Evolutionary conservation across 2,329 filamentous ascomycete genomes (phyloP).

Genomic region (Fusarium sp.): DNA sequence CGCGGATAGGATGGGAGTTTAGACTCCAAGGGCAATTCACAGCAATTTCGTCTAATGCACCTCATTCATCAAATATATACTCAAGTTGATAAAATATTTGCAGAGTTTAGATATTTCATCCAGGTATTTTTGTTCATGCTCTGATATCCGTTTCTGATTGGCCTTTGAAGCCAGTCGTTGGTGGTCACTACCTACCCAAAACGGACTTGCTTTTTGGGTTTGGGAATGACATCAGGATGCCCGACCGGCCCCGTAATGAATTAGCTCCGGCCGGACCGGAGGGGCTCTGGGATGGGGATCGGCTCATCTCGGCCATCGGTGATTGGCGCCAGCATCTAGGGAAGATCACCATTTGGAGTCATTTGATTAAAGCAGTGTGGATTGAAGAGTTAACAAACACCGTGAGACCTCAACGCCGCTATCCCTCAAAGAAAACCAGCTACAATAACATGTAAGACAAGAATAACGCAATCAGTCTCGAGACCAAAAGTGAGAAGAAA

Average conservation of each 20-base stretch:
- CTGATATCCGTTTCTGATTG: too few species aligned
- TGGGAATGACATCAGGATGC: constrained; percentile 17
- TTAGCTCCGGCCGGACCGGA: constrained; percentile 33
- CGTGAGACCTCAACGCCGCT: constrained; percentile 36
- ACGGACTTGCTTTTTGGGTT: constrained; percentile 2
- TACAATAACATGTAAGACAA: constrained; percentile 11
- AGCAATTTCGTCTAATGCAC: too few species aligned
- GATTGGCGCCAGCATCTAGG: constrained; percentile 18
- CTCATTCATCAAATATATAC: too few species aligned
- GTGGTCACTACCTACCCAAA: not conserved
- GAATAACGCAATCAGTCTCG: constrained; percentile 19
- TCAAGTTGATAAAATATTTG: too few species aligned
- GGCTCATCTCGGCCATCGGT: constrained; percentile 29
- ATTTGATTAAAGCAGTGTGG: constrained; percentile 26
- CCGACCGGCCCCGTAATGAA: constrained; percentile 21
- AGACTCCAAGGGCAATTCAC: too few species aligned
- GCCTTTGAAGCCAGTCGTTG: too few species aligned
- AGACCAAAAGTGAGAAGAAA: constrained; percentile 19
- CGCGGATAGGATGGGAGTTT: too few species aligned
- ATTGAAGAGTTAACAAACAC: constrained; percentile 41
- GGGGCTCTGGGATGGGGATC: constrained; percentile 11
- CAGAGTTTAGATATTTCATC: too few species aligned
- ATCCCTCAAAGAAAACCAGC: constrained; percentile 17
- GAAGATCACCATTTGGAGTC: constrained; percentile 13
- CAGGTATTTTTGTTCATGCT: too few species aligned